These are phyloP conservation scores for Lotus japonicus DNA, from an alignment of 306 rosid species.

Conservation along the genomic window DNA sequence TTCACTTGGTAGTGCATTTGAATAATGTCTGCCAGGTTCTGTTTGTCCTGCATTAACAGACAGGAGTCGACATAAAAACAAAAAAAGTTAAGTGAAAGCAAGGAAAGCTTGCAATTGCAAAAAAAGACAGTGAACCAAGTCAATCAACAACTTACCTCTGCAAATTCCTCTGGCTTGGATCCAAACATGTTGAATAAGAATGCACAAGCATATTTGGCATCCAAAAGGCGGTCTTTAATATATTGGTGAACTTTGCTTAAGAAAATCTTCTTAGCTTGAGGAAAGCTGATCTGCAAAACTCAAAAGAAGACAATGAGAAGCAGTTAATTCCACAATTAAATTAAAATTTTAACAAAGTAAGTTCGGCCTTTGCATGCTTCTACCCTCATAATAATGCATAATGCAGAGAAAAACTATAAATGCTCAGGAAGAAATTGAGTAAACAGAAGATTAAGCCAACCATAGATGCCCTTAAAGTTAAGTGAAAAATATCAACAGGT, in stretches of 20 bases:
- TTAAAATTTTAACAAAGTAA: conserved; percentile 17
- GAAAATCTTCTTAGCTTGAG: conserved; percentile 68
- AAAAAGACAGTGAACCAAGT: background rate
- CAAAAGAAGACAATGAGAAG: conserved; percentile 31
- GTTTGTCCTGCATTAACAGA: conserved; percentile 63
- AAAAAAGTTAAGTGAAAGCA: conserved; percentile 15
- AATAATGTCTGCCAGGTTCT: conserved; percentile 75
- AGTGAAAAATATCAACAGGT: conserved; percentile 67
- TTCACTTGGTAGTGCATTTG: conserved; percentile 83
- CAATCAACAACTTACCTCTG: conserved; percentile 54
- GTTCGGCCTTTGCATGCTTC: background rate
- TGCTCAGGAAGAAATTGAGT: conserved; percentile 13
- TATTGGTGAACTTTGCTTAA: conserved; percentile 82
- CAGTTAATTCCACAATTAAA: conserved; percentile 20
- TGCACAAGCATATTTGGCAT: conserved; percentile 89
- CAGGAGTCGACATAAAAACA: conserved; percentile 12
- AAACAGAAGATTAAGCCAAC: conserved; percentile 30
- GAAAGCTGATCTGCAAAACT: conserved; percentile 61
- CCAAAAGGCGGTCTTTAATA: conserved; percentile 82
- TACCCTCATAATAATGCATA: conserved; percentile 2
- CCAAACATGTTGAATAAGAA: conserved; percentile 55
- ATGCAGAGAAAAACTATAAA: conserved; percentile 14
- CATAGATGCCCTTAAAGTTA: conserved; percentile 78
- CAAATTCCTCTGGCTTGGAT: conserved; percentile 54
- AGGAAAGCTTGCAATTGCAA: conserved; percentile 2